Base-by-base conservation (phyloP, 179 eudicot species). In the Beta corolliflora region DNA sequence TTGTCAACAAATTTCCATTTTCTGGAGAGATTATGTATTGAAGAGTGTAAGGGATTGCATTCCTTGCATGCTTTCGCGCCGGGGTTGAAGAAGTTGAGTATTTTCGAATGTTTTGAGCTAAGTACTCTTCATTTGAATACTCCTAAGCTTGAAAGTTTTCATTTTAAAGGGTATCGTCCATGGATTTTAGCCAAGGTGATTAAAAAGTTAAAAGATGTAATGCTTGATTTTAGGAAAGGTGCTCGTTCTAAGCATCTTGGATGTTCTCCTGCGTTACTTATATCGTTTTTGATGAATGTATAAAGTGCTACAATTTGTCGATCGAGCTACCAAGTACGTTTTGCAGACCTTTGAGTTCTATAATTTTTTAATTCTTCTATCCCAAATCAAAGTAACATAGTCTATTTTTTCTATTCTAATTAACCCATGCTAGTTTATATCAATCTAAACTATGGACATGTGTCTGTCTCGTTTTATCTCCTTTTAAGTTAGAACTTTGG, bases 241-340 rank as follows among this genome's bases (percentile, higher is more conserved):
- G 77, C 77, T 73, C 77, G 46, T 73, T 73, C 77, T 31, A 73
- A 73, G 48, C 48, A 73, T 48, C 44, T 73, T 73, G 77, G 64
- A 31, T 13, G 64, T 12, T 73, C 63, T 29, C 77, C 64, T 25
- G 11, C 14, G 6, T 73, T 73, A 15, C 77, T 73, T 7, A 5
- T 54, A 29, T 53, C 63, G 10, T 73, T 46, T 2, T 55, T 73
- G 45, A 73, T 53, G 21, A 71, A 71, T 48, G 55, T 71, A 18
- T 18, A 36, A 9, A 19, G 4, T 19, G 59, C 59, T 8, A 71
- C 36, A 10, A 50, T 71, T 19, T 71, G 75, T 50, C 31, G 55
- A 19, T 71, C 58, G 58, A 71, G 56, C 52, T 71, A 71, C 25
- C 56, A 71, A 5, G 75, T 71, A 71, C 8, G 44, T 69, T 72